These are phyloP conservation scores for Penicillium fuscoglaucum DNA, from an alignment of 2,329 filamentous ascomycete species.

Conservation along the genomic window DNA sequence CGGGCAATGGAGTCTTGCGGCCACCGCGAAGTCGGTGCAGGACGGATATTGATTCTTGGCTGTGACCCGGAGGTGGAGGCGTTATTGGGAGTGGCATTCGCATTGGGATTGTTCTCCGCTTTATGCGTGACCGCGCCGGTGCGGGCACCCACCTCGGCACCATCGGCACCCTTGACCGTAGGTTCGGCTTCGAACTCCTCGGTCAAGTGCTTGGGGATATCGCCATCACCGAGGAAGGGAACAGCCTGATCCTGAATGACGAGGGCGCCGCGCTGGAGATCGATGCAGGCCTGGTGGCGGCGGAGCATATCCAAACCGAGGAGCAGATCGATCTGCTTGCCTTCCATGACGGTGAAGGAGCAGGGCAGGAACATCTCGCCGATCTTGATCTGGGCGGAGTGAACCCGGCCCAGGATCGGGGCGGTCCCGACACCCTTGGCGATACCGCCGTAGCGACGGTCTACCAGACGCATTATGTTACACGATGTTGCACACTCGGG, in stretches of 20 bases:
- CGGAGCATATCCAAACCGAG: slow-evolving; percentile 96
- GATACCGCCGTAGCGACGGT: slow-evolving; percentile 86
- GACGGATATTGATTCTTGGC: slow-evolving; percentile 30
- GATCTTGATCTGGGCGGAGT: slow-evolving; percentile 92
- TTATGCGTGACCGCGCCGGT: slow-evolving; percentile 65
- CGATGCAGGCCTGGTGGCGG: slow-evolving; percentile 89
- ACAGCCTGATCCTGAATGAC: slow-evolving; percentile 88
- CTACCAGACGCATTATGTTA: slow-evolving; percentile 93
- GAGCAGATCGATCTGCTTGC: slow-evolving; percentile 90
- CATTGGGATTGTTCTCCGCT: slow-evolving; percentile 22
- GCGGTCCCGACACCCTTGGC: slow-evolving; percentile 93
- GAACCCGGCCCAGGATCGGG: slow-evolving; percentile 89
- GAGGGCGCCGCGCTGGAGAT: slow-evolving; percentile 79
- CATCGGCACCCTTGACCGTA: slow-evolving; percentile 78
- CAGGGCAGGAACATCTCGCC: slow-evolving; percentile 83
- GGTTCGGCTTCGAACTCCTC: slow-evolving; percentile 78
- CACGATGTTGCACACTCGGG: slow-evolving; percentile 86
- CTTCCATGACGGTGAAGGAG: slow-evolving; percentile 99
- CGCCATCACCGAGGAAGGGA: slow-evolving; percentile 84
- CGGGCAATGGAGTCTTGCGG: slow-evolving; percentile 69
- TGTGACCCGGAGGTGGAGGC: slow-evolving; percentile 15
- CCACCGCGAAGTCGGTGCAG: slow-evolving; percentile 41
- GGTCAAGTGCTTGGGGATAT: slow-evolving; percentile 79
- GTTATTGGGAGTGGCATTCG: slow-evolving; percentile 15
- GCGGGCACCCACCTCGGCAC: slow-evolving; percentile 81